phyloP scores from a whole-genome alignment of 805 yeast species.

The Starmerella khaoyaiensis region DNA sequence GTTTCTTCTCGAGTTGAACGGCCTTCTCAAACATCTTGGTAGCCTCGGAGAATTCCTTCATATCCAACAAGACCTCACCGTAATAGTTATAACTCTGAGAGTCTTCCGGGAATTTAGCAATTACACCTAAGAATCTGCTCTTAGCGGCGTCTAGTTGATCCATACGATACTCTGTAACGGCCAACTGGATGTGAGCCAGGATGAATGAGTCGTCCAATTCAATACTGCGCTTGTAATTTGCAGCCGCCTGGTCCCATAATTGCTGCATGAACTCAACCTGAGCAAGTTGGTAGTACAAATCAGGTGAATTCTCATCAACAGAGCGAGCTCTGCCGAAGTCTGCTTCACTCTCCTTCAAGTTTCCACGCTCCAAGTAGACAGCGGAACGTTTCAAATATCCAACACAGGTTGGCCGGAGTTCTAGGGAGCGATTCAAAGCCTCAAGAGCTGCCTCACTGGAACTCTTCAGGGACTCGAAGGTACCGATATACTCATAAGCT shows the following conservation, averaged over 20 bases:
- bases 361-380: constrained; percentile 67
- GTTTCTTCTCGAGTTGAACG: constrained; percentile 51
- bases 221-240: constrained; percentile 63
- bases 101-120: constrained; percentile 63
- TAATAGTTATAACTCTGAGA: constrained; percentile 91
- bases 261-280: constrained; percentile 77
- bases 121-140: constrained; percentile 40
- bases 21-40: constrained; percentile 75
- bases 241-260: constrained; percentile 58
- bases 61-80: constrained; percentile 85
- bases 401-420: constrained; percentile 55
- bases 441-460: constrained; percentile 52
- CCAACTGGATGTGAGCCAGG: constrained; percentile 80
- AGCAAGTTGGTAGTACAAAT: constrained; percentile 85
- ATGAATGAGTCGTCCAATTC: constrained; percentile 62
- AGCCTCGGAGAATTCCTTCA: constrained; percentile 59
- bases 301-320: constrained; percentile 59
- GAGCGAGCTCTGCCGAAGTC: constrained; percentile 63
- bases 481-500: constrained; percentile 74
- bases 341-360: constrained; percentile 43
- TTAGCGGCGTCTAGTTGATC: constrained; percentile 48
- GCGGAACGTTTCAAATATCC: constrained; percentile 72
- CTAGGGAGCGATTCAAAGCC: constrained; percentile 52
- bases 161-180: constrained; percentile 78
- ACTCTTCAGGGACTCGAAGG: constrained; percentile 69